Base-by-base conservation (phyloP, 352 stramenopile species). In the Phytophthora boehmeriae region DNA sequence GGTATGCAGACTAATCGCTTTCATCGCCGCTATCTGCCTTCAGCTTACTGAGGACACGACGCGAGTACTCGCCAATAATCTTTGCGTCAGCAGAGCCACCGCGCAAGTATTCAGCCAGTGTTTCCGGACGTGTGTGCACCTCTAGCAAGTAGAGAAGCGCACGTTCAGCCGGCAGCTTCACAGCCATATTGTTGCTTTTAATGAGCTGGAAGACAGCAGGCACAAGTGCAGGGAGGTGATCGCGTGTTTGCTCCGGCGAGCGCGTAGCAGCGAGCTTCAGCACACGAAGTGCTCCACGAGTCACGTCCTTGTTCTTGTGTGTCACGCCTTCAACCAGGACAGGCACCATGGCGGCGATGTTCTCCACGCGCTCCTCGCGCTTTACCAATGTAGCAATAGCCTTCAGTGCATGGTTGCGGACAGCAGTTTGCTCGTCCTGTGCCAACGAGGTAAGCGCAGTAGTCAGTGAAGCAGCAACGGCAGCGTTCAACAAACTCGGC, bases 181-280 rank as follows among this genome's bases (percentile, higher is more conserved):
- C 87, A 0, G 83, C 80, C 51, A 97, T 81, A 66, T 96, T 95
- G 64, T 88, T 88, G 74, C 88, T 90, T 78, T 95, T 95, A 71
- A 97, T 92, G 35, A 89, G 73, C 64, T 80, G 68, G 57, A 97
- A 95, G 28, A 89, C 83, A 50, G 80, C 66, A 19, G 86, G 83
- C 57, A 97, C 88, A 38, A 96, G 78, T 43, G 67, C 64, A 10
- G 51, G 43, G 22, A 93, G 35, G 48, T 93, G 74, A 14, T 56
- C 61, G 8, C 85, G 87, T 49, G 76, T 84, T 23, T 70, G 51
- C 41, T 70, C 71, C 8, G 88, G 76, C n/a, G 85, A 76, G 22
- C 76, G 74, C 71, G 95, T 94, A 4, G 81, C 79, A 43, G 89
- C 54, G 6, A 83, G 58, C 68, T 96, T 95, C 43, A 78, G 73